Percentiles rank a stretch among this genome's conserved stretches.
These are phyloP conservation scores for Hortiboletus flavorubellus DNA, from an alignment of 768 basidiomycete genomes.

Conservation along the genomic window DNA sequence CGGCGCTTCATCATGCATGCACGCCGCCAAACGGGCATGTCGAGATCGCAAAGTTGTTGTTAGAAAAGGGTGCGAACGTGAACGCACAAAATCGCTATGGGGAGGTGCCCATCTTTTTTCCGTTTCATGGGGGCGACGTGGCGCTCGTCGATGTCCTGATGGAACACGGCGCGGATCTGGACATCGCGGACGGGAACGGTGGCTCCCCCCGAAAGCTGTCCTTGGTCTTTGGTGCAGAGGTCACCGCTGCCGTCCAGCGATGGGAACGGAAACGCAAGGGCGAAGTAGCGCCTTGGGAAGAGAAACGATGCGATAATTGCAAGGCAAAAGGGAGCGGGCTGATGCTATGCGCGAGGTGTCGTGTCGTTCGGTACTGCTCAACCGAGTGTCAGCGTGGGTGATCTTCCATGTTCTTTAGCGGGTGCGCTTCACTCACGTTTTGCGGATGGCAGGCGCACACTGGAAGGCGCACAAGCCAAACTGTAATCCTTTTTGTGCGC, in stretches of 20 bases:
- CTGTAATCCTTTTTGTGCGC: constrained; percentile 44
- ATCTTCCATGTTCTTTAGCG: not conserved
- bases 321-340: constrained; percentile 29
- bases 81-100: constrained; percentile 50
- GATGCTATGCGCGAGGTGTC: constrained; percentile 45
- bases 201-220: constrained; percentile 31
- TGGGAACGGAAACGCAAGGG: constrained; percentile 49
- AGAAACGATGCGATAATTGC: constrained; percentile 44
- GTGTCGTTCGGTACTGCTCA: constrained; percentile 50
- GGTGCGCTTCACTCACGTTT: not conserved
- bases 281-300: constrained; percentile 39
- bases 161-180: constrained; percentile 47
- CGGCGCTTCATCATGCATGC: constrained; percentile 47
- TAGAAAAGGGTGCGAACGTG: constrained; percentile 47
- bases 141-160: constrained; percentile 42
- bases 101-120: constrained; percentile 37
- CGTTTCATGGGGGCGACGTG: constrained; percentile 34
- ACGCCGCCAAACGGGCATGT: constrained; percentile 24
- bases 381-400: constrained; percentile 51
- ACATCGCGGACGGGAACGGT: constrained; percentile 39
- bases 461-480: constrained; percentile 48
- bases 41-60: constrained; percentile 36
- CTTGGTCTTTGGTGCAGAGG: constrained; percentile 38
- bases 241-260: constrained; percentile 42
- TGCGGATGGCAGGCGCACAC: constrained; percentile 33